These are phyloP conservation scores for Crithidia sp. DNA, from an alignment of 208 protist species.

Conservation along the genomic window DNA sequence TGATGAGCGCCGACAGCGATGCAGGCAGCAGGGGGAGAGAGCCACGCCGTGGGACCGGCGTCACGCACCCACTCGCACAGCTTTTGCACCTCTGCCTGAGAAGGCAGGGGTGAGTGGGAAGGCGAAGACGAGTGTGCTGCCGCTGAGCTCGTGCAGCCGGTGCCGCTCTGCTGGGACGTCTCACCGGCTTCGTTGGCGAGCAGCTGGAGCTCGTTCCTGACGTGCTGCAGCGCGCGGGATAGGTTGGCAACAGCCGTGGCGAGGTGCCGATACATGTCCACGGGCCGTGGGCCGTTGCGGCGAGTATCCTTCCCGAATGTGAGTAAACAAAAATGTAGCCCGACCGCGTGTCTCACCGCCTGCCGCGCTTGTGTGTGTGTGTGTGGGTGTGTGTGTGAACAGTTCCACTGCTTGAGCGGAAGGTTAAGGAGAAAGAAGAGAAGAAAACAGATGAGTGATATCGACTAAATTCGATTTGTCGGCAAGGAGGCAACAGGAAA, in stretches of 20 bases:
- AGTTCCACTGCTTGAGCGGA: too few species aligned
- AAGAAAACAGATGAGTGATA: too few species aligned
- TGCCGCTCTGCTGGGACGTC: not conserved
- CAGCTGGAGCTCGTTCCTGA: constrained; percentile 8
- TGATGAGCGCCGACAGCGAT: not conserved
- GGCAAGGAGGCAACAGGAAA: too few species aligned
- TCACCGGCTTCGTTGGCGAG: not conserved
- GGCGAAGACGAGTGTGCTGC: not conserved
- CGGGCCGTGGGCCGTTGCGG: too few species aligned
- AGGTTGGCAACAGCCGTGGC: constrained; percentile 8
- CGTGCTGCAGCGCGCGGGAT: constrained; percentile 3
- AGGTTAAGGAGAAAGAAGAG: too few species aligned
- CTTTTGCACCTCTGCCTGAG: not conserved
- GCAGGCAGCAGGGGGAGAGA: not conserved
- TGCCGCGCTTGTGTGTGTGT: too few species aligned
- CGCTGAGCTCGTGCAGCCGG: not conserved
- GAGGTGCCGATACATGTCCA: constrained; percentile 18
- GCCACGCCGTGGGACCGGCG: not conserved
- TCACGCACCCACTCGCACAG: not conserved
- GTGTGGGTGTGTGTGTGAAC: too few species aligned
- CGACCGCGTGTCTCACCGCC: too few species aligned
- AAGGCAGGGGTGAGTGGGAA: not conserved
- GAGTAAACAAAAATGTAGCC: too few species aligned
- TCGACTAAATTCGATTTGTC: too few species aligned
- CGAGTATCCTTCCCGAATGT: too few species aligned